Conservation (phyloP, 2,329 filamentous ascomycete species). For the Xylaria sp. region DNA sequence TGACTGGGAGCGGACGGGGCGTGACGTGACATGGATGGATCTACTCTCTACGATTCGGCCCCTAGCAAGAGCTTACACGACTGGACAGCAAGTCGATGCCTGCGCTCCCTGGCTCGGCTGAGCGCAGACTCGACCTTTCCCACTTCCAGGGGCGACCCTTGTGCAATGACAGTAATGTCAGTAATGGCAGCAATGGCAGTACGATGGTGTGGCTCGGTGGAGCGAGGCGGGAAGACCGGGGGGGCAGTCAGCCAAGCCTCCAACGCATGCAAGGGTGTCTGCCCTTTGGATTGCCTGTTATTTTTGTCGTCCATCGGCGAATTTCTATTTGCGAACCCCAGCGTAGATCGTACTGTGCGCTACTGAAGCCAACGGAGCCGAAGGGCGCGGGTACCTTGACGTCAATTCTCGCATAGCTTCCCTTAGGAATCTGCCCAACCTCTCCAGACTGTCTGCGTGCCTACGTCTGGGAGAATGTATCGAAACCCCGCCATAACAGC, state of each 20-base stretch:
- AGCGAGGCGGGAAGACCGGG: conserved; percentile 37
- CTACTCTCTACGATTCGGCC: conserved; percentile 10
- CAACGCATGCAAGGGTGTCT: conserved; percentile 21
- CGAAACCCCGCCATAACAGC: conserved; percentile 16
- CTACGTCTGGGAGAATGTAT: conserved; percentile 13
- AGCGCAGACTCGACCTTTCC: conserved; percentile 23
- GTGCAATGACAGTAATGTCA: neutral
- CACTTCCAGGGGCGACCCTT: conserved; percentile 36
- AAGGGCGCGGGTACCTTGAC: conserved; percentile 32
- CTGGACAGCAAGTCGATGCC: conserved; percentile 33
- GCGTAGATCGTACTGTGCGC: conserved; percentile 29
- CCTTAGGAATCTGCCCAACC: conserved; percentile 10
- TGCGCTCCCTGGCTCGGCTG: conserved; percentile 29
- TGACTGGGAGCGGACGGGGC: conserved; percentile 31
- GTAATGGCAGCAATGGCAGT: too few relatives aligned
- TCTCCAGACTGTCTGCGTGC: neutral
- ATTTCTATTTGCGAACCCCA: conserved; percentile 35
- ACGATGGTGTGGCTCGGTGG: conserved; percentile 27
- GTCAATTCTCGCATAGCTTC: conserved; percentile 24
- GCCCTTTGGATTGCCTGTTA: conserved; percentile 34
- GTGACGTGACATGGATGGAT: conserved; percentile 44
- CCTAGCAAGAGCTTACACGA: conserved; percentile 2
- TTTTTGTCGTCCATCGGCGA: conserved; percentile 35
- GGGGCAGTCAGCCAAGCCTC: conserved; percentile 37
- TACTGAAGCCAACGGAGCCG: conserved; percentile 18